Evolutionary conservation across 1,284 basidiomycete species (phyloP), one percentile per base, ranked within the genome.

Genomic region (Boletus mariae): DNA sequence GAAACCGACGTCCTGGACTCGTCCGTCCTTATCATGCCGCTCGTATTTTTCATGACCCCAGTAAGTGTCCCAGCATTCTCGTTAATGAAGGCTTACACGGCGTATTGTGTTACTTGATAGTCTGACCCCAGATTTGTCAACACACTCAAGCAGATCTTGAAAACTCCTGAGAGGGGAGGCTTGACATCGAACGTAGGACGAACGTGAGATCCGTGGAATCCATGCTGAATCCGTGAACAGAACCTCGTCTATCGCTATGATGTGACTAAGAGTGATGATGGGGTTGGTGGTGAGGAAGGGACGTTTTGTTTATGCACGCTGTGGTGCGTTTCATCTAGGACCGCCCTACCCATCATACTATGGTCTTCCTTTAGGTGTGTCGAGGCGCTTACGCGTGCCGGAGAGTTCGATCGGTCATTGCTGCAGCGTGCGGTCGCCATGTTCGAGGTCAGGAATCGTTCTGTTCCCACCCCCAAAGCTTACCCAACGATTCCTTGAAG

Each of bases 271-370:
- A 82, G 90, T 0, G 85, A 92, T 55, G 94, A 96, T 65, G 94
- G 94, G 7, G 91, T 96, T 17, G 94, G 94, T 5, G 94, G 94
- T 1, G 91, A 94, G 59, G 94, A 94, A 71, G 94, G 93, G 8
- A 90, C 87, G 0, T 90, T 90, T 69, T 88, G 87, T 59, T 70
- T 90, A 20, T 90, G 87, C 63, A 92, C 90, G 0, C 70, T 92
- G 5, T 92, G 89, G 89, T 62, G 38, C 2, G 49, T 54, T 40
- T 12, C 26, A 11, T 26, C 45, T 17, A 10, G 3, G 7, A 20
- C 29, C 15, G 13, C 35, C 15, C 12, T 4, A 10, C 4, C 1
- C 5, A 26, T 29, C 28, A 17, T 46, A 25, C 5, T 38, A 68
- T 62, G 53, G 66, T 62, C 7, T 59, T 60, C 66, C 20, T 10